These are phyloP conservation scores for Annona squamosa DNA, from an alignment of 164 flowering plant species.

Conservation along the genomic window DNA sequence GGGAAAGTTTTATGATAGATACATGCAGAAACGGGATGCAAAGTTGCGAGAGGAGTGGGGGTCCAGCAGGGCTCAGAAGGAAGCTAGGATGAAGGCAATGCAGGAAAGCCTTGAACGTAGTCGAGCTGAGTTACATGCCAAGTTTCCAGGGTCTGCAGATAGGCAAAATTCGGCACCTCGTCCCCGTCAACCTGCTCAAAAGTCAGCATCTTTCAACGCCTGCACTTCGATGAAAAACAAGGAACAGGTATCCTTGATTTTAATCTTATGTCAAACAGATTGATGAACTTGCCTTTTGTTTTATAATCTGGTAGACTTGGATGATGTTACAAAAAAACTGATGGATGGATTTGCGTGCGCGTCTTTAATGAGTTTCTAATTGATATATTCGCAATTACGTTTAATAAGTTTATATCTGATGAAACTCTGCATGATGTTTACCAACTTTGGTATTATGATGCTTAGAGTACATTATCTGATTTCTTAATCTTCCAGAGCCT, in stretches of 20 bases:
- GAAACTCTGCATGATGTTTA: not conserved
- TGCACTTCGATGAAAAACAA: conserved; percentile 32
- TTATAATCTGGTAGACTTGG: not conserved
- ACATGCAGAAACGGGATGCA: conserved; percentile 85
- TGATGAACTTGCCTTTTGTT: not conserved
- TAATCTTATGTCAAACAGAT: not conserved
- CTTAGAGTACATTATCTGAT: not conserved
- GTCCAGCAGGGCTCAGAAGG: conserved; percentile 66
- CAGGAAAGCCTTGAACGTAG: conserved; percentile 74
- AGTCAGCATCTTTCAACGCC: conserved; percentile 54
- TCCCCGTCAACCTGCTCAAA: conserved; percentile 60
- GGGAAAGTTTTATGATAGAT: conserved; percentile 68
- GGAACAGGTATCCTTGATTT: conserved; percentile 57
- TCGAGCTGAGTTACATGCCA: conserved; percentile 73
- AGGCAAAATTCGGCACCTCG: conserved; percentile 37
- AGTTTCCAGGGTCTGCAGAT: conserved; percentile 49
- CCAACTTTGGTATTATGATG: not conserved
- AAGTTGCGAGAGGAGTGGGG: conserved; percentile 80
- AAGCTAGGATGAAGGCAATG: conserved; percentile 86
- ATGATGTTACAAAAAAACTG: not conserved
- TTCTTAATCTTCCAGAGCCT: not conserved
- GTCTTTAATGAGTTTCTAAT: not conserved
- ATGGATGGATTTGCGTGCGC: not conserved
- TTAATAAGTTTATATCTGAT: not conserved
- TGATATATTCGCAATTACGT: too few relatives aligned